Base-by-base conservation (phyloP, 495 filamentous ascomycete species). In the Penicillium dipodomyicola region DNA sequence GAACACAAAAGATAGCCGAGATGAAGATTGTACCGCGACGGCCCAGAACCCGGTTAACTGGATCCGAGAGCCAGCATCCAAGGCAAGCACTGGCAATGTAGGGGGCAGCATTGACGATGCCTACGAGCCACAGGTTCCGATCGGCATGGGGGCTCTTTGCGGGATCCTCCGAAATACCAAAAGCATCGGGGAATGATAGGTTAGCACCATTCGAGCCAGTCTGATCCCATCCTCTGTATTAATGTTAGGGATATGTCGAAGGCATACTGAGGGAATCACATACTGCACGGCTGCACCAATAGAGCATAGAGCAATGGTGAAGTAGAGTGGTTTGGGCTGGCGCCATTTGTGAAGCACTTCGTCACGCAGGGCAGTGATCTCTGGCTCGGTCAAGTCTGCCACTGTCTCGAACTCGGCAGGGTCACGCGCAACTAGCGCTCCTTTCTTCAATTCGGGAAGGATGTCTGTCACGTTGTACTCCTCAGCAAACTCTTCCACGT, bases 131-230 rank as follows among this genome's bases (percentile, higher is more conserved):
- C 22, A 77, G 67, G 62, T 88, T 82, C 14, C 60, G 42, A 30
- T 45, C 32, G 10, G 52, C 52, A 2, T 54, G 57, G 22, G 58
- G 65, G 0, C 43, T 45, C 7, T 56, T 37, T 14, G 74, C 65
- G 1, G 78, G 76, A 39, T 48, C 45, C 3, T 52, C 50, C 10
- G 50, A 52, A 9, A 88, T 84, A 19, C 80, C 81, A 57, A 89
- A 84, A 29, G 79, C 79, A 25, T 64, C 55, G 1, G 82, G 82
- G 65, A 87, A 88, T 19, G 77, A 78, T 40, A 89, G 65, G 52
- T 88, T 88, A 30, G 86, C 86, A 44, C 85, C 86, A 57, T 89
- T 89, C 48, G 82, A 84, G n/a, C 85, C 85, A n/a, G 86, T 87
- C 59, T 88, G 84, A 65, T 88, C 86, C 85, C 84, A 88, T 29